A percentile compares a stretch with the other conserved stretches of the same genome.
phyloP scores from a whole-genome alignment of 2,329 filamentous ascomycete genomes.

The Monosporascus sp. region DNA sequence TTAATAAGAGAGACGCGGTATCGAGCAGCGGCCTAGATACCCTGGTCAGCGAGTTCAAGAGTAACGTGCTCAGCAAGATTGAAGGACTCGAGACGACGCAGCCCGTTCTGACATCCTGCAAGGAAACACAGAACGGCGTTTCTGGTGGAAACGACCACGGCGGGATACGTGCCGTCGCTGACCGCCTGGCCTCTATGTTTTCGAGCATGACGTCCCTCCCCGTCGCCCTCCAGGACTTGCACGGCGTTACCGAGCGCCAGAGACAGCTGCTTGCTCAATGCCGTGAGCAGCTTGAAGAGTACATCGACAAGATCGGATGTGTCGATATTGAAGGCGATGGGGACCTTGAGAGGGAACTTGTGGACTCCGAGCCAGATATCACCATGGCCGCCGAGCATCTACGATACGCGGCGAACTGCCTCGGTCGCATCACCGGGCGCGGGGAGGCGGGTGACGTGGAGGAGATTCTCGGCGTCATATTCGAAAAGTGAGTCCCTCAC shows the following conservation, averaged over 20 bases:
- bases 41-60: constrained; percentile 38
- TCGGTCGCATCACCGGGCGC: constrained; percentile 84
- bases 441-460: constrained; percentile 87
- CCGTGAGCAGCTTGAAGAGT: constrained; percentile 65
- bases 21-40: constrained; percentile 26
- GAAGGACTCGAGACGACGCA: constrained; percentile 34
- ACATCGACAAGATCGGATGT: constrained; percentile 54
- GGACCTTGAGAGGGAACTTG: constrained; percentile 17
- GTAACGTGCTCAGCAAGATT: constrained; percentile 33
- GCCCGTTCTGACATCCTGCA: constrained; percentile 68
- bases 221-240: constrained; percentile 71
- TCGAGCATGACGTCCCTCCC: constrained; percentile 64
- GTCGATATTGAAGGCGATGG: constrained; percentile 6
- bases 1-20: constrained; percentile 60
- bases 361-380: constrained; percentile 62
- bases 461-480: constrained; percentile 92
- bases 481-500: constrained; percentile 73
- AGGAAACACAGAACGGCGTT: constrained; percentile 41
- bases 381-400: constrained; percentile 88
- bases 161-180: constrained; percentile 64
- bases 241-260: constrained; percentile 89
- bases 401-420: constrained; percentile 69
- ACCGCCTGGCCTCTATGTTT: constrained; percentile 65
- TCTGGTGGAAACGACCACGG: constrained; percentile 47
- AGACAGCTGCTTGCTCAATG: constrained; percentile 74